Evolutionary conservation across 2,329 filamentous ascomycete genomes (phyloP).

Genomic region (Teratosphaeria nubilosa): DNA sequence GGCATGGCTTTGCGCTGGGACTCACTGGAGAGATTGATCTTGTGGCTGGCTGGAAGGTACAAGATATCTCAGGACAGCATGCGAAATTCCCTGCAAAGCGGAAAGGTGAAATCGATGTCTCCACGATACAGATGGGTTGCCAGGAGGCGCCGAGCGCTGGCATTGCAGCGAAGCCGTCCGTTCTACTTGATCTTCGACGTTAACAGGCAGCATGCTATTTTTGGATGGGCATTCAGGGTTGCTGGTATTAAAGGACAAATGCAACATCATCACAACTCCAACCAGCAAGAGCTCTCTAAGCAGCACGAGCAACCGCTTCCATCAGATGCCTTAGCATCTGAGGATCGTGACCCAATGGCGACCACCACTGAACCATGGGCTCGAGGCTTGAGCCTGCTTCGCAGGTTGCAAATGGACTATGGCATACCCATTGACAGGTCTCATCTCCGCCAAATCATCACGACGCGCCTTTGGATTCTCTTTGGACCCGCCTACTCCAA

Average conservation of each 20-base stretch:
- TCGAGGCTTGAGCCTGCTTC: slow-evolving; percentile 21
- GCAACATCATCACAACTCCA: neutral
- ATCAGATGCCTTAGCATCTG: neutral
- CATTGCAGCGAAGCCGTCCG: neutral
- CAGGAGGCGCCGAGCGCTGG: neutral
- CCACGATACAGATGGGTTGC: neutral
- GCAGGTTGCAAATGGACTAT: slow-evolving; percentile 10
- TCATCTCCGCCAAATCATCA: slow-evolving; percentile 15
- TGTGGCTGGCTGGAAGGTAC: slow-evolving; percentile 38
- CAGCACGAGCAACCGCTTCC: neutral
- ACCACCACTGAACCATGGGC: slow-evolving; percentile 15
- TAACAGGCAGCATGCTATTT: slow-evolving; percentile 20
- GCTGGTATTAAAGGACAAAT: neutral
- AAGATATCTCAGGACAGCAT: neutral
- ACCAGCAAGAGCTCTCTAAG: neutral
- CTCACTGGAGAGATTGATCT: slow-evolving; percentile 41
- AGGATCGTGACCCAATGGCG: neutral
- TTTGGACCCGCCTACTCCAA: slow-evolving; percentile 24
- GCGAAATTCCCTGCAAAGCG: neutral
- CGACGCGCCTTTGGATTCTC: slow-evolving; percentile 23
- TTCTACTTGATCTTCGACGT: neutral
- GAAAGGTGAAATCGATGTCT: neutral
- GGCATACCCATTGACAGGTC: slow-evolving; percentile 14
- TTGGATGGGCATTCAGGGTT: slow-evolving; percentile 24
- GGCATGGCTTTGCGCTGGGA: slow-evolving; percentile 45